These are phyloP conservation scores for Phytophthora aleatoria DNA, from an alignment of 352 stramenopile species.

Conservation along the genomic window DNA sequence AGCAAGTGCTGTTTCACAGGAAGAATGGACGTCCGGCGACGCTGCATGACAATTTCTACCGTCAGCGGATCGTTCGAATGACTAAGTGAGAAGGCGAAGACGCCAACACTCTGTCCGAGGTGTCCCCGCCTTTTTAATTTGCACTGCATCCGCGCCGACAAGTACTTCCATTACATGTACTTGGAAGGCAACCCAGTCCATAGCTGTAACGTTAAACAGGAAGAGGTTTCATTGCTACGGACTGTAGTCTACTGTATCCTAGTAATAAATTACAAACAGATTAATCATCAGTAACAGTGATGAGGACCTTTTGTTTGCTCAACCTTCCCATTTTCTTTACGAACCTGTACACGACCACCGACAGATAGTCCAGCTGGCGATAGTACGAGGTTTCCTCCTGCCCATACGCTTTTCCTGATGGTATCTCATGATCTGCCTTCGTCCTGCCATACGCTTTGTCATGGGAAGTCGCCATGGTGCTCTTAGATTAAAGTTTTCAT, in stretches of 20 bases:
- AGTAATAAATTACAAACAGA: not conserved
- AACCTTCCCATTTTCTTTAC: not conserved
- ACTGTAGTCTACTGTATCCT: not conserved
- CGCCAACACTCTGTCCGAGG: not conserved
- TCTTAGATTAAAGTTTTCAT: constrained; percentile 17
- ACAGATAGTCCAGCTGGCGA: constrained; percentile 1
- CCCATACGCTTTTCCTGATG: constrained; percentile 15
- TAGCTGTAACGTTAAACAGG: not conserved
- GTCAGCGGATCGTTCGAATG: constrained; percentile 71
- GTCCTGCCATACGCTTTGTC: constrained; percentile 1
- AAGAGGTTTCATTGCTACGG: not conserved
- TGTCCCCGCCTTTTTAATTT: not conserved
- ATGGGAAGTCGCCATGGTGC: constrained; percentile 2
- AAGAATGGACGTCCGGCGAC: constrained; percentile 30
- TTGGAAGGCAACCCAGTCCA: not conserved
- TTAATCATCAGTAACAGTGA: no score
- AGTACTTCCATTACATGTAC: not conserved
- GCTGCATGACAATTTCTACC: constrained; percentile 82
- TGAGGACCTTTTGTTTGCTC: no score
- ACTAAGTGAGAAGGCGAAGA: constrained; percentile 44
- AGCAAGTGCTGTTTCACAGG: constrained; percentile 42
- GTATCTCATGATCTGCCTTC: constrained; percentile 22
- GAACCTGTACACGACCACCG: constrained; percentile 3
- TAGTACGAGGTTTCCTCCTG: constrained; percentile 13
- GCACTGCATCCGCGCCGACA: not conserved